Conservation (phyloP, 768 basidiomycete species). For the Lactarius sp. region DNA sequence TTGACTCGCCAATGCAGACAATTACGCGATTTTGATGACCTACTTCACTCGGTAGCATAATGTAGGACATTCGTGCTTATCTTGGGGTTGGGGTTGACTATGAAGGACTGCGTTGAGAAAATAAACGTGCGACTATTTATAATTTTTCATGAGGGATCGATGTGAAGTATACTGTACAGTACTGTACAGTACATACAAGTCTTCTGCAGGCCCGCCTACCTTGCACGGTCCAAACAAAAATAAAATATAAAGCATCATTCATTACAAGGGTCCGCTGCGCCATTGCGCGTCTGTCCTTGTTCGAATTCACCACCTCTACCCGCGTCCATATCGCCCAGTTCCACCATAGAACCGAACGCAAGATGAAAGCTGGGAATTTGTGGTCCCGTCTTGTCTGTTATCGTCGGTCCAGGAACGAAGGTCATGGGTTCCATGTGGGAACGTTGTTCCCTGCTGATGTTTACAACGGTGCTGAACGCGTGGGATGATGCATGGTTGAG, state of each 20-base stretch:
- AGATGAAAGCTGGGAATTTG: background rate
- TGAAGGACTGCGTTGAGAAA: constrained; percentile 56
- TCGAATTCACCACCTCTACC: background rate
- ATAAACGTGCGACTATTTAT: background rate
- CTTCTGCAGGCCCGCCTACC: background rate
- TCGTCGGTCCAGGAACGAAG: background rate
- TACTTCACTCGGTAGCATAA: constrained; percentile 62
- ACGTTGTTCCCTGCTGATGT: background rate
- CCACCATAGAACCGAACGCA: background rate
- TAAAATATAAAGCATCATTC: background rate
- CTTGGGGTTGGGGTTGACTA: constrained; percentile 68
- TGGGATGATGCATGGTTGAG: background rate
- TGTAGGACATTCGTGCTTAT: constrained; percentile 61
- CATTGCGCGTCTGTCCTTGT: background rate
- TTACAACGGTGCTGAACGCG: background rate
- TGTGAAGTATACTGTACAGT: background rate
- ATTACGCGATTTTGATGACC: constrained; percentile 59
- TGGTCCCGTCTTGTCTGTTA: background rate
- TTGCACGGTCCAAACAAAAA: background rate
- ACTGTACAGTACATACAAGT: background rate
- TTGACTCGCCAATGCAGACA: constrained; percentile 42
- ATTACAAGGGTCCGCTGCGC: background rate
- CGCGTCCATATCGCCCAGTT: background rate
- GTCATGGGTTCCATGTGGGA: background rate
- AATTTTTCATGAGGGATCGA: background rate